Conservation (phyloP, 176 grass and related monocot species). For the Bolboschoenus planiculmis region DNA sequence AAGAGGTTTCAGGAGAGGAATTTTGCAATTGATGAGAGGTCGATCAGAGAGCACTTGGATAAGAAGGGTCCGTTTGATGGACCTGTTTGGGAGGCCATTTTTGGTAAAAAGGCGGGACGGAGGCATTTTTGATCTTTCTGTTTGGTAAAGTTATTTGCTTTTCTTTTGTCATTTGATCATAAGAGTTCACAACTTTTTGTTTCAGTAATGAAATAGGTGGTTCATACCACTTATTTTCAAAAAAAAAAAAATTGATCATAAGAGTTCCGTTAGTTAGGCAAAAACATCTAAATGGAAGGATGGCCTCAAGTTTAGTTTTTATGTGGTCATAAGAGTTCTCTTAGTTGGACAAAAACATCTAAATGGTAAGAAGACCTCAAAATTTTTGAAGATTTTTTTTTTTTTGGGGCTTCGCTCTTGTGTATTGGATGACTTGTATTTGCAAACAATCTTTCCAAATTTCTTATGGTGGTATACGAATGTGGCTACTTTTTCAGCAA, state of each 20-base stretch:
- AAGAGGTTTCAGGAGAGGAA: conserved; percentile 65
- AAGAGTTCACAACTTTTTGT: too few relatives aligned
- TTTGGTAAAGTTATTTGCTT: neutral
- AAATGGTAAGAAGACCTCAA: neutral
- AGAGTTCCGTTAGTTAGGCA: neutral
- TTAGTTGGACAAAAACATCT: neutral
- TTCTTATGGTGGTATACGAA: neutral
- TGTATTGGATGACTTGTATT: neutral
- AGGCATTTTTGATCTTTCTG: conserved; percentile 31
- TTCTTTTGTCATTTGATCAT: neutral
- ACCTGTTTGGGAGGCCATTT: conserved; percentile 66
- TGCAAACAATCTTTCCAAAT: neutral
- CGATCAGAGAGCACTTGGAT: conserved; percentile 86
- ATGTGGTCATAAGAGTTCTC: neutral
- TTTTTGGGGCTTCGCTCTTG: neutral
- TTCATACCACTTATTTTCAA: too few relatives aligned
- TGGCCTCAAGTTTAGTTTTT: neutral
- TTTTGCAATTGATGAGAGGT: conserved; percentile 73
- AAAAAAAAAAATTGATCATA: too few relatives aligned
- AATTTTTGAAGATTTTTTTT: neutral
- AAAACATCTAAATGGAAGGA: neutral
- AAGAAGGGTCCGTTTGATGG: conserved; percentile 84
- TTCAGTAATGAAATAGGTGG: too few relatives aligned
- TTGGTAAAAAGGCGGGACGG: conserved; percentile 51
- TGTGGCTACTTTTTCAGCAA: neutral